Base-by-base conservation (phyloP, 495 filamentous ascomycete species). In the Lichina pygmaea region DNA sequence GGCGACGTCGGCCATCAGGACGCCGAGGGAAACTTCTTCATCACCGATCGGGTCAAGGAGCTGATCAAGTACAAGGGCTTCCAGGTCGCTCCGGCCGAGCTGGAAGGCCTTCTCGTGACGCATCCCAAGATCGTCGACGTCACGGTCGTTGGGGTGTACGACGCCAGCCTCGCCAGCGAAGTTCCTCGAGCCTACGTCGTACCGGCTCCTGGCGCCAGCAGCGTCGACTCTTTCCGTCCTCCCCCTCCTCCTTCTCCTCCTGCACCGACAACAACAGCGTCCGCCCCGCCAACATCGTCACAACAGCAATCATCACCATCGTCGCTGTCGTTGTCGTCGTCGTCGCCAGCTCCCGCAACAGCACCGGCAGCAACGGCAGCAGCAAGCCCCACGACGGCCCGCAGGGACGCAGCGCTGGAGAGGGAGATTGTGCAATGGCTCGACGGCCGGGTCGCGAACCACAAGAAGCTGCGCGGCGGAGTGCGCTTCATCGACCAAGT, bases 141-240 rank as follows among this genome's bases (percentile, higher is more conserved):
- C 0, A 85, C 82, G 12, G 84, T 95, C 3, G 73, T 89, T 43
- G 81, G 84, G 0, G 62, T 92, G n/a, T 70, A 81, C 48, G 70
- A 77, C 54, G 60, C 71, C 10, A 64, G 65, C 1, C 68, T 75
- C 44, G 79, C 76, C 0, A 80, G 77, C 0, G 86, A 95, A 51
- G 73, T 91, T 3, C 86, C 86, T 0, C 59, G 82, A 41, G 86
- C 86, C 10, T 93, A 81, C 54, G 60, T 92, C 6, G 82, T 89
- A 31, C 70, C 73, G 34, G 59, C 62, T 12, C 64, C 68, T 2
- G 75, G 71, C 6, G 56, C 64, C 0, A 59, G 51, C 8, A 24
- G 24, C 24, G 24, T 24, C 24, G 24, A 24, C 24, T 24, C 4
- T 24, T 24, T 4, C 4, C 24, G 2, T 24, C 24, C 4, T 24